Base-by-base conservation (phyloP, 2,329 filamentous ascomycete genomes). In the Colletotrichum musicola region DNA sequence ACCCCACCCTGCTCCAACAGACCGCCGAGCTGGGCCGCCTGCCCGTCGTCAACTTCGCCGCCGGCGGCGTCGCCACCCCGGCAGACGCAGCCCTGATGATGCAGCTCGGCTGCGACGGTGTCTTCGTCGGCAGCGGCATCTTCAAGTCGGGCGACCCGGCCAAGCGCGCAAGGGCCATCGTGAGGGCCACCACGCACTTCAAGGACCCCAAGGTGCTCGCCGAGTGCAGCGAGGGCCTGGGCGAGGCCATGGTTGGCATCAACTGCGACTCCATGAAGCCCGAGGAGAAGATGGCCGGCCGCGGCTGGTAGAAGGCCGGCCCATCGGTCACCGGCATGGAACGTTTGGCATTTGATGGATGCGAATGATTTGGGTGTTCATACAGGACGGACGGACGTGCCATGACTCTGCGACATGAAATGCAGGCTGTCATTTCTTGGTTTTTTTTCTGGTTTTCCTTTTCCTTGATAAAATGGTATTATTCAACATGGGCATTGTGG, bases 221-320 rank as follows among this genome's bases (percentile, higher is more conserved):
- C 5, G 92, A 97, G 82, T 92, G 95, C 68, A 95, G 92, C 82
- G 90, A 91, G 77, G 94, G 95, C 65, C 83, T 98, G 30, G 96
- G 96, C n/a, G 95, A 97, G 87, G 94, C 96, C 44, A 99, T 98
- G 94, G 95, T 98, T 12, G 96, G 96, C 27, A 94, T 98, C 77
- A 98, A 95, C 82, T 93, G 93, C 72, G 88, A 89, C 71, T 88
- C 86, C 74, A 92, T 98, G 91, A 85, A 86, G 71, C 88, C 93
- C 62, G 86, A 87, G 68, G 92, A 97, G 81, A 97, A 93, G 88
- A 84, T 98, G 81, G 92, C 95, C 35, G 90, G 89, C 69, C 86
- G 95, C 68, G 95, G 95, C 10, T 97, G 94, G 93, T 98, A 88
- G 73, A 12, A 5, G n/a, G 6, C 9, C 12, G 46, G 46, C 6